Evolutionary conservation across 495 filamentous ascomycete species (phyloP), one percentile per base, ranked within the genome.

Genomic region (Paragyromitra xinjiangensis): DNA sequence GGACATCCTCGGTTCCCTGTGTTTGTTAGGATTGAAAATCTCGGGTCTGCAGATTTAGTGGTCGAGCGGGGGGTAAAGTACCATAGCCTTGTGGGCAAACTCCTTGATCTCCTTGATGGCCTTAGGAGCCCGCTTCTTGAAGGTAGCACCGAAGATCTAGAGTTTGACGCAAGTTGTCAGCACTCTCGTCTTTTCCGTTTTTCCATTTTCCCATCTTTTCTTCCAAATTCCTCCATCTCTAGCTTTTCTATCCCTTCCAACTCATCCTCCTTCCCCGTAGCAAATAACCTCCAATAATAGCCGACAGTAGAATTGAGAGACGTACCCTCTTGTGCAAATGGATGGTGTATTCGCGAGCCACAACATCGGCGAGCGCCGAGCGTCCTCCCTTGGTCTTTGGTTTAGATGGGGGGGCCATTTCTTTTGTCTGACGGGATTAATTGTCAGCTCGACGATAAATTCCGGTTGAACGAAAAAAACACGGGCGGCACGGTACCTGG

Each of bases 281-380:
- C 55, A 0, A n/a, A 40, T 9, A 59, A 6, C 50, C 16, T 51
- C 26, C n/a, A 12, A 26, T 22, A 16, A 39, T 64, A 82, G 74
- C 58, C 48, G 62, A 59, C 12, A 59, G 40, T 42, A 53, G 63
- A 40, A 69, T 78, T 83, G 86, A 59, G 50, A 83, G 86, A 93
- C 93, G 85, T 96, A 98, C 95, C 86, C 94, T 91, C 91, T 97
- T 98, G 92, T 99, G 95, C 78, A 99, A 87, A 90, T 99, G 95
- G 89, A 99, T 99, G 85, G 95, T 99, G 90, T 98, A 99, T 89
- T 99, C 96, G 89, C 95, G 94, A 73, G 95, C 91, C 84, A 99
- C 95, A 83, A 98, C 96, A 87, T 98, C 94, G 84, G 92, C 91
- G 85, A 98, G 97, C 87, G 95, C 95, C 84, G 94, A 97, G 84